Percentiles rank a stretch among this genome's conserved stretches.
phyloP scores from a whole-genome alignment of 2,329 filamentous ascomycete genomes.

The Curvularia lunata region DNA sequence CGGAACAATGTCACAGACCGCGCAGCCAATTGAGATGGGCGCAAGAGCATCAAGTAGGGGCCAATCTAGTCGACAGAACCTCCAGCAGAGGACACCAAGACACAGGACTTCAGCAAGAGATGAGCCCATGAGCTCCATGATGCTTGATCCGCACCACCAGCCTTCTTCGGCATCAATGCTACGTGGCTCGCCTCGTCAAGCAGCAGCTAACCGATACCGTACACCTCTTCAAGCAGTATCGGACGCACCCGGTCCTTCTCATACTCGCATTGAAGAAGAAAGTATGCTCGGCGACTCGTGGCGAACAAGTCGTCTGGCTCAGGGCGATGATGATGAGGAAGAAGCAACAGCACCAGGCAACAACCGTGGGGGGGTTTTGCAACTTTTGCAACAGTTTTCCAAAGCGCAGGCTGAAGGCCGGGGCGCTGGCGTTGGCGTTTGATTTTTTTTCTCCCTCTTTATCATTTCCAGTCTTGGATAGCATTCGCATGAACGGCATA shows the following conservation, averaged over 20 bases:
- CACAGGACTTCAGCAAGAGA: slow-evolving; percentile 32
- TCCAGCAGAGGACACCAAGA: slow-evolving; percentile 36
- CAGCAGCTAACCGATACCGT: slow-evolving; percentile 55
- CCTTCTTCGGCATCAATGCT: slow-evolving; percentile 60
- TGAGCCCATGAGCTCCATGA: slow-evolving; percentile 73
- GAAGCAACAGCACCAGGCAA: slow-evolving; percentile 46
- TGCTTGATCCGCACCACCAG: slow-evolving; percentile 78
- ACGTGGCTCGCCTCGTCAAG: slow-evolving; percentile 55
- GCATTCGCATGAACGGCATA: slow-evolving; percentile 7
- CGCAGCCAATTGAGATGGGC: slow-evolving; percentile 60
- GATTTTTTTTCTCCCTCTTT: slow-evolving; percentile 6
- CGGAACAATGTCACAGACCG: slow-evolving; percentile 39
- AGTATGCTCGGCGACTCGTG: slow-evolving; percentile 67
- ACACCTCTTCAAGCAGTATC: slow-evolving; percentile 34
- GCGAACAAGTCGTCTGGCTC: slow-evolving; percentile 54
- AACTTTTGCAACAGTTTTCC: slow-evolving; percentile 71
- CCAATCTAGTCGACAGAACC: slow-evolving; percentile 26
- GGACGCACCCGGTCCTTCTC: slow-evolving; percentile 17
- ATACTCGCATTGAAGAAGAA: slow-evolving; percentile 55
- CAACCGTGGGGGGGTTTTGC: slow-evolving; percentile 64
- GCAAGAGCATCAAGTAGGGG: slow-evolving; percentile 38
- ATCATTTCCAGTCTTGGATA: slow-evolving; percentile 1
- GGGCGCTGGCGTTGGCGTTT: slow-evolving; percentile 46
- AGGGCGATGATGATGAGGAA: slow-evolving; percentile 58
- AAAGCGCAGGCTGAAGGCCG: slow-evolving; percentile 63